These are phyloP conservation scores for Cardamine chenopodiifolia DNA, from an alignment of 345 rosid genomes.

Conservation along the genomic window DNA sequence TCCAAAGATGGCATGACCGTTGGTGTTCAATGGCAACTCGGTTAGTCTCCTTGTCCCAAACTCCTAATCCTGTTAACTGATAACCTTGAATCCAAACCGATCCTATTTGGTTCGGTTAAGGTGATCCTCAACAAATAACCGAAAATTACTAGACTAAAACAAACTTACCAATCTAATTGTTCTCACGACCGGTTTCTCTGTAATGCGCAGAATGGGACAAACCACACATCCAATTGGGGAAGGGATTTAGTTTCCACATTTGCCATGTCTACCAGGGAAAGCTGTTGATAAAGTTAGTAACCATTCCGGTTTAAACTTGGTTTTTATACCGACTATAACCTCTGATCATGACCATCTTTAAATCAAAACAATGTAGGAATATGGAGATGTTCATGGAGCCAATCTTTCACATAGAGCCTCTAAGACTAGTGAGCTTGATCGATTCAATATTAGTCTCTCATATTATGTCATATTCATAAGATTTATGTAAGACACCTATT, in stretches of 20 bases:
- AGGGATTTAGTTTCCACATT: conserved; percentile 70
- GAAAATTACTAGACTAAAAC: neutral
- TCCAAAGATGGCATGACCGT: conserved; percentile 66
- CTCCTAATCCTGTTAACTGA: conserved; percentile 6
- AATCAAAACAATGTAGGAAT: conserved; percentile 52
- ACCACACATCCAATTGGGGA: conserved; percentile 62
- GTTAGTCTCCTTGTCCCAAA: conserved; percentile 42
- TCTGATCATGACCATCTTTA: conserved; percentile 5
- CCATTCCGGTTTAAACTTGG: neutral
- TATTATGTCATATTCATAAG: conserved; percentile 1
- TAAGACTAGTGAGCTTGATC: conserved; percentile 55
- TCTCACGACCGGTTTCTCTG: neutral
- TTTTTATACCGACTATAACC: neutral
- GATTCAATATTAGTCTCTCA: neutral
- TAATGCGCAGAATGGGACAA: conserved; percentile 63
- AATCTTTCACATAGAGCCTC: conserved; percentile 59
- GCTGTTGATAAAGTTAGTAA: conserved; percentile 58
- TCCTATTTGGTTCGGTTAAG: neutral
- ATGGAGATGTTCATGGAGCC: conserved; percentile 87
- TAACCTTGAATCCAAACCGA: neutral
- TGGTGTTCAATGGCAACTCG: conserved; percentile 68
- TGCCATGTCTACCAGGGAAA: conserved; percentile 74
- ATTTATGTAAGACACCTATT: neutral
- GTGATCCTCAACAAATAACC: neutral
- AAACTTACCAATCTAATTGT: neutral